Evolutionary conservation across 2,329 filamentous ascomycete species (phyloP), one percentile per base, ranked within the genome.

Genomic region (Zymoseptoria passerinii): DNA sequence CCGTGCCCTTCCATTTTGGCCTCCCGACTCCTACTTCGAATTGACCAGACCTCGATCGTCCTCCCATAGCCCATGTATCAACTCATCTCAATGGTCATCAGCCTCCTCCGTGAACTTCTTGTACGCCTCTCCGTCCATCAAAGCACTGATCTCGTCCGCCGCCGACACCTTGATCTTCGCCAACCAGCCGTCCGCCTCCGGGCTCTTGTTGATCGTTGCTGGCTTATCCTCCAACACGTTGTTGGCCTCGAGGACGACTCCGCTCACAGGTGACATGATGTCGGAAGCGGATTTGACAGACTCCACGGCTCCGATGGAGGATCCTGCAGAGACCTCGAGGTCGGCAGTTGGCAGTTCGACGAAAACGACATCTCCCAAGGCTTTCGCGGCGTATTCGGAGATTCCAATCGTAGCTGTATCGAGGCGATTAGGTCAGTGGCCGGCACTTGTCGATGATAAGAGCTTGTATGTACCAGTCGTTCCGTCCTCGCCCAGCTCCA

Each of bases 261-360:
- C 92, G 55, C 81, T 78, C 65, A 96, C 83, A 18, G 94, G 94
- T 13, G 90, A 86, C 78, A 96, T 88, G 80, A 99, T 96, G 74
- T 99, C 94, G 63, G 90, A 92, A n/a, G 94, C 94, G 63, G 88
- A 94, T 82, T 99, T 99, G 75, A 99, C 94, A 2, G 91, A 96
- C 80, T 99, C 94, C 68, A 99, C 92, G 61, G 92, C 91, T 66
- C 94, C 94, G 67, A 97, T 88, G 64, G 88, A 81, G 72, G 97
- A 92, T 69, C 91, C 91, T 58, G 85, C 82, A 59, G 77, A 76
- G 61, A 95, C 82, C 68, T 87, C 83, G 67, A 85, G 78, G 65
- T 84, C 87, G 57, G 80, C 72, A 66, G 86, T 80, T 58, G 94
- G 94, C 28, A 99, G 87, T 81, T 99, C 94, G 70, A 97, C 91